Conservation (phyloP, 2,329 filamentous ascomycete genomes). For the Rhynchosporium secalis region DNA sequence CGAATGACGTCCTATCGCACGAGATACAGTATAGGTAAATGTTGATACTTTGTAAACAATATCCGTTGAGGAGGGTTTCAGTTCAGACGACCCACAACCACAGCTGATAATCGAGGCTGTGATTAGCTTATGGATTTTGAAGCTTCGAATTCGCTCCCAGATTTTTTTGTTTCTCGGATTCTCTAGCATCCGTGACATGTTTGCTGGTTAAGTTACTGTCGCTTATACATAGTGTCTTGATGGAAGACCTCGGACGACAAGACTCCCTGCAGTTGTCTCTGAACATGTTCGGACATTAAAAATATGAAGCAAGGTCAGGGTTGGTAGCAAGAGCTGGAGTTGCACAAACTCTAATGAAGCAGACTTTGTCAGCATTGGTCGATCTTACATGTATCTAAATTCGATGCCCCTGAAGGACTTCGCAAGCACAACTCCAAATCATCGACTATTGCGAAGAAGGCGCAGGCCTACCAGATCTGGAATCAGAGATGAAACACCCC, state of each 20-base stretch:
- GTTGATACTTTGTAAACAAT: neutral
- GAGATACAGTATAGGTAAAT: neutral
- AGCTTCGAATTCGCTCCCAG: too few species aligned
- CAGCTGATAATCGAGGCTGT: too few species aligned
- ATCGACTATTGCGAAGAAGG: neutral
- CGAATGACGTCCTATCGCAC: too few species aligned
- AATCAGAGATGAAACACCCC: neutral
- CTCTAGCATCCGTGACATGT: too few species aligned
- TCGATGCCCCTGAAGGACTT: neutral
- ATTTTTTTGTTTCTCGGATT: too few species aligned
- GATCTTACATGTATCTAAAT: neutral
- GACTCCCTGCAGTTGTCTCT: neutral
- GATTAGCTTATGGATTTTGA: too few species aligned
- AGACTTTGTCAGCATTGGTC: neutral
- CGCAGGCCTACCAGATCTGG: neutral
- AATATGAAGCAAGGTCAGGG: neutral
- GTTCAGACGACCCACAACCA: too few species aligned
- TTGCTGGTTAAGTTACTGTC: too few species aligned
- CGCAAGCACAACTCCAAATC: constrained; percentile 8
- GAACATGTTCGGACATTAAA: neutral
- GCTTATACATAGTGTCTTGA: too few species aligned
- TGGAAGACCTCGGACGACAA: neutral
- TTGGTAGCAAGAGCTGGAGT: neutral
- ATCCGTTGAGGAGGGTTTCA: neutral
- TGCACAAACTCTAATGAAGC: neutral